Evolutionary conservation across 345 rosid genomes (phyloP), one percentile per base, ranked within the genome.

Genomic region (Rhizophora apiculata): DNA sequence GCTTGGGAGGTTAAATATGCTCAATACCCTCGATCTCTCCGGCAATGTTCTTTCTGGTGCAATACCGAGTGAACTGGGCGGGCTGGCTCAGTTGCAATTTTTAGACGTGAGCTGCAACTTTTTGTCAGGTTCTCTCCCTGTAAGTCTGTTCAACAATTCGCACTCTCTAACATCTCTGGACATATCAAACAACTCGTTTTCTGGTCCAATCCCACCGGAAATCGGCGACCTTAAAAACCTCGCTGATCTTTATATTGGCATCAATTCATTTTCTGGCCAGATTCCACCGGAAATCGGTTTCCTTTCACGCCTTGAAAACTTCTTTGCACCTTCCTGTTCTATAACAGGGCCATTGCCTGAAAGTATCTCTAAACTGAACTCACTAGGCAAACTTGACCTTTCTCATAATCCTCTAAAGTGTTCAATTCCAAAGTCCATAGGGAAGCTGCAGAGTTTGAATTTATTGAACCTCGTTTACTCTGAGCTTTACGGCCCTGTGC

Each of bases 391-490:
- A 36, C 89, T 92, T 4, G 97, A 92, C 78, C 89, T 95, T 64
- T 95, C 98, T 6, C 76, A 88, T 60, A 95, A 95, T 76, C 98
- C 96, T 6, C 79, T 95, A 78, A 86, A 76, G 66, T 85, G 85
- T 76, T 63, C 85, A 2, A 83, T 92, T 26, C 97, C 98, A 0
- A 84, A 71, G 48, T 79, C 72, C 6, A 65, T 87, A 0, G 99
- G 96, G 21, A 71, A 84, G 74, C 64, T 95, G 56, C 36, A 78
- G 64, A 90, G 79, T 15, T 63, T 89, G 68, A 79, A 60, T 21
- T 79, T 85, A 26, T 65, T 95, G 64, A 85, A 85, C 37, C 87
- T 95, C 24, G 88, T 81, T 34, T 83, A 84, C 49, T 19, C 94
- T 0, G 86, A 80, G 67, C 83, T 95, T 10, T 80, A 79, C 19